These are phyloP conservation scores for Mitragyna speciosa DNA, from an alignment of 257 asterid species.

Conservation along the genomic window DNA sequence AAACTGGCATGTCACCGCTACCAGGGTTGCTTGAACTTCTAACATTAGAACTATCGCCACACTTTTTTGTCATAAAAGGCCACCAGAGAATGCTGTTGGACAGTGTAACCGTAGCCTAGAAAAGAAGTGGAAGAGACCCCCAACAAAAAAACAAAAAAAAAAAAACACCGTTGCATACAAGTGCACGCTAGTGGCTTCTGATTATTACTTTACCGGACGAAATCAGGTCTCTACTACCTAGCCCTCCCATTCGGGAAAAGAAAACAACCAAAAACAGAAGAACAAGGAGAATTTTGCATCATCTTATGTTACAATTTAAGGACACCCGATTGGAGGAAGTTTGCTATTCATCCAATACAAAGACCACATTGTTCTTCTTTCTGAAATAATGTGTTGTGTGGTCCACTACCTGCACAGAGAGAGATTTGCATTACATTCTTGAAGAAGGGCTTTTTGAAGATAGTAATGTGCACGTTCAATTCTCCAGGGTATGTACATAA, in stretches of 20 bases:
- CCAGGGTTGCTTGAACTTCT: too few relatives aligned
- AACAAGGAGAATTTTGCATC: background rate
- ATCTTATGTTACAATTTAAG: background rate
- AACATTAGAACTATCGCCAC: too few relatives aligned
- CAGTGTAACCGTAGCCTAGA: too few relatives aligned
- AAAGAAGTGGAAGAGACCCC: too few relatives aligned
- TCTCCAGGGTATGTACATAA: background rate
- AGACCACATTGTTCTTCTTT: conserved; percentile 42
- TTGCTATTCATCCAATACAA: conserved; percentile 49
- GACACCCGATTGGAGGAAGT: background rate
- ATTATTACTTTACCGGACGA: background rate
- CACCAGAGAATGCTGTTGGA: too few relatives aligned
- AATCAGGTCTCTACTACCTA: background rate
- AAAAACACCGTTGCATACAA: too few relatives aligned
- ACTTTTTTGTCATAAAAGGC: too few relatives aligned
- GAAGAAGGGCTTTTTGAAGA: background rate
- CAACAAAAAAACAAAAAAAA: too few relatives aligned
- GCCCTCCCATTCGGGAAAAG: background rate
- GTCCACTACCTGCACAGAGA: conserved; percentile 62
- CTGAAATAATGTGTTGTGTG: conserved; percentile 65
- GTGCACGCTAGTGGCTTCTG: background rate
- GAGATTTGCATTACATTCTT: background rate
- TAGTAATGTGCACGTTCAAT: background rate
- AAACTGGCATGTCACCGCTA: too few relatives aligned
- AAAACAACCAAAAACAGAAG: background rate